Evolutionary conservation across 257 asterid species (phyloP), one percentile per base, ranked within the genome.

Genomic region (Gentiana dahurica): DNA sequence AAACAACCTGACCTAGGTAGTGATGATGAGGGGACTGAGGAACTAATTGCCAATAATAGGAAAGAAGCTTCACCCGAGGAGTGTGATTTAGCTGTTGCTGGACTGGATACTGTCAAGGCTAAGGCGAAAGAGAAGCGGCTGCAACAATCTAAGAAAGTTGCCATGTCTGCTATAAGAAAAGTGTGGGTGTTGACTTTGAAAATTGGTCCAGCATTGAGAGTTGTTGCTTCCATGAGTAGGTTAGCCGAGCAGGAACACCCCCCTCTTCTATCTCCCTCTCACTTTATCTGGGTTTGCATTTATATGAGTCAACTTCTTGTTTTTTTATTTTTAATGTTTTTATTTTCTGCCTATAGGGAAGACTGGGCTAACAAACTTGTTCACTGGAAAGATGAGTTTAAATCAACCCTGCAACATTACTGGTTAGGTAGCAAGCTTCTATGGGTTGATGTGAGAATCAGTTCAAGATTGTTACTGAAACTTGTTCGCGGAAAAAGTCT

Each of bases 41-140:
- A 71, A 57, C 55, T 69, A 70, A 58, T 73, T 73, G 62, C 82
- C 12, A 79, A 74, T 70, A 79, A 64, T 83, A 82, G 73, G 74
- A 79, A 75, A 61, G 95, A 89, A 81, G 84, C 95, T 57, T 89
- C 95, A 11, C 95, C 95, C 0, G 91, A 89, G 80, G 94, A 89
- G 56, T 88, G 97, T 65, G 97, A 88, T 79, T 80, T 83, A 75
- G 97, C 97, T 75, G 97, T 88, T 53, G 78, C 58, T 33, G 95
- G 94, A 64, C 73, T 88, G 51, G 83, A 83, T 68, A 73, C 85
- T 71, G 95, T 82, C 61, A 88, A 85, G 79, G 97, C 97, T 65
- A 85, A 81, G 78, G 97, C 84, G 54, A 88, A 79, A 77, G 88
- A 91, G 54, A 81, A 81, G 70, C 60, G 56, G 69, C 71, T 83